phyloP scores from a whole-genome alignment of 176 grass and related monocot species.

The Ensete ventricosum region DNA sequence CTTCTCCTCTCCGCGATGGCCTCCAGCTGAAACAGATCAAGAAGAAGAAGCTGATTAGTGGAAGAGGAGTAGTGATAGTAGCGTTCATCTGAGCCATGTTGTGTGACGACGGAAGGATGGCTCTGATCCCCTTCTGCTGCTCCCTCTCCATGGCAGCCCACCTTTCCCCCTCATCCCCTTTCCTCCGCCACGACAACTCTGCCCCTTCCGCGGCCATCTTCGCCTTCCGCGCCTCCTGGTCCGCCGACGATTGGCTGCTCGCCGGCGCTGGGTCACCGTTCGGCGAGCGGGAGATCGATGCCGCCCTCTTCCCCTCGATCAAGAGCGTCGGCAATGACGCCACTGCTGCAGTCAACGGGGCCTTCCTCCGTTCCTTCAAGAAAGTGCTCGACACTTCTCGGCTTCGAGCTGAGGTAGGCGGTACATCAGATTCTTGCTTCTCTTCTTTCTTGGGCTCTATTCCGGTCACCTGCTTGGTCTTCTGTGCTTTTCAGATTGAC shows the following conservation, averaged over 20 bases:
- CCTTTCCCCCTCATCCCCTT: constrained; percentile 21
- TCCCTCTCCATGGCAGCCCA: constrained; percentile 14
- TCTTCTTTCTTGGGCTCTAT: neutral
- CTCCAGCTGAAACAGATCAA: too few species aligned
- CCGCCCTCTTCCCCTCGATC: constrained; percentile 63
- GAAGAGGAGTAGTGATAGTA: neutral
- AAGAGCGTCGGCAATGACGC: constrained; percentile 55
- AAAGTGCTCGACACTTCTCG: constrained; percentile 33
- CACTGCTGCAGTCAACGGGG: constrained; percentile 47
- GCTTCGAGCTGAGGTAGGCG: constrained; percentile 47
- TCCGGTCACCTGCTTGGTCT: neutral
- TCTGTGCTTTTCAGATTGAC: neutral
- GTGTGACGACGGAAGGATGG: neutral
- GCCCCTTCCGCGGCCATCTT: constrained; percentile 51
- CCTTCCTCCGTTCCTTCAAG: constrained; percentile 56
- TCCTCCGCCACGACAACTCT: constrained; percentile 45
- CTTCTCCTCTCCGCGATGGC: too few species aligned
- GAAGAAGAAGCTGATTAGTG: neutral
- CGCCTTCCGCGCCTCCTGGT: constrained; percentile 67
- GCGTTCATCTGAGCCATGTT: neutral
- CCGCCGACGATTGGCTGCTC: constrained; percentile 45
- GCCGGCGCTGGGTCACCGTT: constrained; percentile 33
- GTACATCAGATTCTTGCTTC: neutral
- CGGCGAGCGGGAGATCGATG: constrained; percentile 62
- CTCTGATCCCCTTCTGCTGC: constrained; percentile 5